Percentiles rank a stretch among this genome's conserved stretches.
These are phyloP conservation scores for Hypoxylon crocopeplum DNA, from an alignment of 495 filamentous ascomycete species.

Conservation along the genomic window DNA sequence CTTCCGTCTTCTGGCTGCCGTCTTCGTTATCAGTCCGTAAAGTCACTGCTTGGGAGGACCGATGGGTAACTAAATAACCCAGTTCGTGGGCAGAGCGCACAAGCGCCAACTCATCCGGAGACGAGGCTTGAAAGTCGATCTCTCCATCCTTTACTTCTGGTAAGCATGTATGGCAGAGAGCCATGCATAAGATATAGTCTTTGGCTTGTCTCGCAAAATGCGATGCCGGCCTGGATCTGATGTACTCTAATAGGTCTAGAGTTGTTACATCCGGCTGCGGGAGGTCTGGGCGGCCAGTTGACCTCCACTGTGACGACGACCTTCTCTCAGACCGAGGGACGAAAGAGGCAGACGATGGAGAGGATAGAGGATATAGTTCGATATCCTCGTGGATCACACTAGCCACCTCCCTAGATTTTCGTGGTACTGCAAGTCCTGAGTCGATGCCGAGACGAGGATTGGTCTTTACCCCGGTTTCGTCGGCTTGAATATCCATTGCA, in stretches of 20 bases:
- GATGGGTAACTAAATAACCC: slow-evolving; percentile 75
- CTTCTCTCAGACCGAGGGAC: slow-evolving; percentile 33
- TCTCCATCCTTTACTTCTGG: slow-evolving; percentile 72
- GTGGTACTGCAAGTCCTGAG: slow-evolving; percentile 10
- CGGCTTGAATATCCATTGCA: slow-evolving; percentile 69
- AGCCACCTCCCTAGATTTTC: slow-evolving; percentile 30
- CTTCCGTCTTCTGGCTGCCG: slow-evolving; percentile 51
- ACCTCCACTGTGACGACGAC: slow-evolving; percentile 47
- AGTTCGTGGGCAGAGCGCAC: slow-evolving; percentile 83
- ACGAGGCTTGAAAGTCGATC: slow-evolving; percentile 80
- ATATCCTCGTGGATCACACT: slow-evolving; percentile 41
- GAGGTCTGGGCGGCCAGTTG: slow-evolving; percentile 47
- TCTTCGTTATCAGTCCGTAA: slow-evolving; percentile 40
- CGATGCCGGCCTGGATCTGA: slow-evolving; percentile 75
- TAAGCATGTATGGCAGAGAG: slow-evolving; percentile 89
- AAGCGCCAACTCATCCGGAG: slow-evolving; percentile 87
- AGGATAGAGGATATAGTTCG: slow-evolving; percentile 36
- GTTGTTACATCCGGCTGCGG: slow-evolving; percentile 67
- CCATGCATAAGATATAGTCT: slow-evolving; percentile 81
- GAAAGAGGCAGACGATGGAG: slow-evolving; percentile 26
- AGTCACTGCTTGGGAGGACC: slow-evolving; percentile 50
- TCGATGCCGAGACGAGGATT: slow-evolving; percentile 1
- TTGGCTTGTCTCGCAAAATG: slow-evolving; percentile 82
- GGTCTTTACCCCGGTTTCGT: slow-evolving; percentile 31
- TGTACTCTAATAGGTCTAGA: slow-evolving; percentile 74